Evolutionary conservation across 1,139 yeast genomes (phyloP), one percentile per base, ranked within the genome.

Genomic region (Kluyveromyces marxianus): DNA sequence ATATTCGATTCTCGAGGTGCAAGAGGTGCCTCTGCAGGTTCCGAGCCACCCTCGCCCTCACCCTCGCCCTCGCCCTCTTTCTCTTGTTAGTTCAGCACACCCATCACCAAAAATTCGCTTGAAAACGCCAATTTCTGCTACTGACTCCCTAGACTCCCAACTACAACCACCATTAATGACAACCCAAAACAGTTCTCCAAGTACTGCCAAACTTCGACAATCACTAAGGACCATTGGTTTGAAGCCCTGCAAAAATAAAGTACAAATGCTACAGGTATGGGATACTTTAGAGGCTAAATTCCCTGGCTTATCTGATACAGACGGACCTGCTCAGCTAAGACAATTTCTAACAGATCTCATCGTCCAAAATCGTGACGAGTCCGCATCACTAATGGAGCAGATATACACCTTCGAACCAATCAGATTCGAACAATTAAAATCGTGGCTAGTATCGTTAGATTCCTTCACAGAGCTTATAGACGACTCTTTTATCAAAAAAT

Each of bases 331-430:
- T 7, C 57, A 54, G 26, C 42, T 60, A 10, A 55, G 52, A 37
- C 47, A 48, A 4, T 54, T 56, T 32, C 44, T 62, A 27, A 57
- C 60, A 1, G 36, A 49, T 6, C 42, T 57, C 7, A 52, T 58
- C 8, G 48, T 54, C 32, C 45, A 51, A 7, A 44, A 49, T 21
- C 57, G 61, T 2, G 44, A 39, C 1, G 40, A 59, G 21, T 40
- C 43, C 3, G 37, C 37, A n/a, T 21, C 7, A 2, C 29, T 40
- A n/a, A 41, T 60, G 38, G 60, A 58, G 34, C 54, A 50, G 39
- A 52, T 62, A 6, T 60, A 59, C 44, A 56, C 59, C 2, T 59
- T 57, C 37, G 60, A 60, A 44, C 62, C 65, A 4, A 50, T 62
- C 6, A 39, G 54, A 3, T 42, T 58, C 4, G 46, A 48, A 8